These are phyloP conservation scores for Dillenia turbinata DNA, from an alignment of 164 flowering plant species.

Conservation along the genomic window DNA sequence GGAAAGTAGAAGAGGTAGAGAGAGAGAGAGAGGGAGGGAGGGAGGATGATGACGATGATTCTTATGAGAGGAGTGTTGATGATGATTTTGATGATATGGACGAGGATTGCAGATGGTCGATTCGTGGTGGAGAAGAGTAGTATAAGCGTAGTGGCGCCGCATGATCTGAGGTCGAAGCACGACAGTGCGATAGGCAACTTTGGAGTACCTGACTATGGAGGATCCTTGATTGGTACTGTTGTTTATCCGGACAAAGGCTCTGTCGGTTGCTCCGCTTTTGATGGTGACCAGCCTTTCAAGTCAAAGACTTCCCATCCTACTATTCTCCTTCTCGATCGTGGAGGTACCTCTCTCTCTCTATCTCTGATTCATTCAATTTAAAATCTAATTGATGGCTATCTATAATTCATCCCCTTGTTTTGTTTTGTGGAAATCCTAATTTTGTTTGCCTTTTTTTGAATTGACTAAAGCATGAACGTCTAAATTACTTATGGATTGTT, in stretches of 20 bases:
- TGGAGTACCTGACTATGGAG: conserved; percentile 87
- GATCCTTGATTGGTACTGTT: conserved; percentile 58
- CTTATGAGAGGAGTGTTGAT: conserved; percentile 1
- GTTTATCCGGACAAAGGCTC: conserved; percentile 51
- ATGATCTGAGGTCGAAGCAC: conserved; percentile 31
- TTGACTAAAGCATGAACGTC: too few species aligned
- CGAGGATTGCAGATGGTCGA: conserved; percentile 11
- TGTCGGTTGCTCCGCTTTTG: conserved; percentile 41
- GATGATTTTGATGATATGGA: conserved; percentile 1
- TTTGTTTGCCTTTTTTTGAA: too few species aligned
- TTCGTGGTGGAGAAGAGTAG: conserved; percentile 88
- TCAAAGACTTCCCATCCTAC: conserved; percentile 40
- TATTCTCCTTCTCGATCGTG: conserved; percentile 81
- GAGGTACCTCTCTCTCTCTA: conserved; percentile 45
- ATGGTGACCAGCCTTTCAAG: conserved; percentile 43
- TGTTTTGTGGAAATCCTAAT: background rate
- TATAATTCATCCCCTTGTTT: background rate
- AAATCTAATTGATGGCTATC: background rate
- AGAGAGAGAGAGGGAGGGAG: background rate
- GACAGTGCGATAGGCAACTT: conserved; percentile 85
- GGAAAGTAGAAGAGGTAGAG: background rate
- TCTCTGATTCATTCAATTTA: background rate
- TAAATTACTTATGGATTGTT: too few species aligned
- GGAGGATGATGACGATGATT: conserved; percentile 16
- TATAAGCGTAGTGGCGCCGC: conserved; percentile 52